A percentile compares a stretch with the other conserved stretches of the same genome.
phyloP scores from a whole-genome alignment of 805 yeast genomes.

The Tetrapisispora namnaoensis region DNA sequence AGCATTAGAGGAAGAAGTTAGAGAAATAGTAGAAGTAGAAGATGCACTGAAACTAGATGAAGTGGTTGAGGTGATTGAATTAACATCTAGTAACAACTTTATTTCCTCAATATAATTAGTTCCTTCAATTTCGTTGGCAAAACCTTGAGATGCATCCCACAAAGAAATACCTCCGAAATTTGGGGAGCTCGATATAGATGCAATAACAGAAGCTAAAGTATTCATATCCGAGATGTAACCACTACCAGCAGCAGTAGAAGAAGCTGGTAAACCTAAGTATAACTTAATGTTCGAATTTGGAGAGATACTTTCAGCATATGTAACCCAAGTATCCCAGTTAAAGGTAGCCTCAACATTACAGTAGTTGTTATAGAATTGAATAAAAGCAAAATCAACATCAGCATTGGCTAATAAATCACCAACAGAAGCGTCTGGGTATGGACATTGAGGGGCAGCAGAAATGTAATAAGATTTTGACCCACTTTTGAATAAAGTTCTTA shows the following conservation, averaged over 20 bases:
- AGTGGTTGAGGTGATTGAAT: slow-evolving; percentile 8
- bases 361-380: slow-evolving; percentile 85
- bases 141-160: slow-evolving; percentile 85
- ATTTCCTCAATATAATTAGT: slow-evolving; percentile 34
- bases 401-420: slow-evolving; percentile 51
- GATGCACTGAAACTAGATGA: slow-evolving; percentile 9
- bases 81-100: slow-evolving; percentile 33
- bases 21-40: slow-evolving; percentile 6
- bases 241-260: slow-evolving; percentile 47
- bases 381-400: slow-evolving; percentile 67
- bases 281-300: slow-evolving; percentile 63
- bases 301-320: slow-evolving; percentile 46
- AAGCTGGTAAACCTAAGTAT: slow-evolving; percentile 69
- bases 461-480: slow-evolving; percentile 57
- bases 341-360: slow-evolving; percentile 49
- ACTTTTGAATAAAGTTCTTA: slow-evolving; percentile 43
- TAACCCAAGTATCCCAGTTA: slow-evolving; percentile 66
- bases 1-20: slow-evolving; percentile 10
- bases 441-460: slow-evolving; percentile 91
- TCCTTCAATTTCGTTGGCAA: slow-evolving; percentile 38
- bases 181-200: slow-evolving; percentile 60
- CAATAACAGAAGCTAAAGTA: slow-evolving; percentile 39
- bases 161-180: slow-evolving; percentile 80
- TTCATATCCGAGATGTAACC: slow-evolving; percentile 46
- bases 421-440: slow-evolving; percentile 66